These are phyloP conservation scores for Dimocarpus longan DNA, from an alignment of 345 rosid species.

Conservation along the genomic window DNA sequence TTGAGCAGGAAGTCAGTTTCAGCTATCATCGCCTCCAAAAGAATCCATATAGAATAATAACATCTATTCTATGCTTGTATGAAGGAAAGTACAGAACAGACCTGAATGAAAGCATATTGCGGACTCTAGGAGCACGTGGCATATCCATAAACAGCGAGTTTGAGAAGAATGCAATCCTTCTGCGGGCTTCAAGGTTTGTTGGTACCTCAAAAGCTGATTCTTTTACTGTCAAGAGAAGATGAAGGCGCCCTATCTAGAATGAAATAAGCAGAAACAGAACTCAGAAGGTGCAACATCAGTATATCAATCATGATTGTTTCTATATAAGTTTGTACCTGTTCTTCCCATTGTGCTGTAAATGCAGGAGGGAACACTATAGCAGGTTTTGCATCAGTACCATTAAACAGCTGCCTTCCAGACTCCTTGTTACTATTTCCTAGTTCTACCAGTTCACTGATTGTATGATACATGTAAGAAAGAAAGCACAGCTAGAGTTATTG, in stretches of 20 bases:
- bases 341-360: slow-evolving; percentile 84
- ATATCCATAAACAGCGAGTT: slow-evolving; percentile 97
- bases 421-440: slow-evolving; percentile 88
- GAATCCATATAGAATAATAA: neutral
- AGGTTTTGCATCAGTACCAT: slow-evolving; percentile 86
- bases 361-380: slow-evolving; percentile 85
- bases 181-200: slow-evolving; percentile 92
- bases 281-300: slow-evolving; percentile 5
- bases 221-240: slow-evolving; percentile 87
- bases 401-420: slow-evolving; percentile 91
- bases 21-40: slow-evolving; percentile 13
- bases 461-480: slow-evolving; percentile 8
- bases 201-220: slow-evolving; percentile 93
- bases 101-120: slow-evolving; percentile 98
- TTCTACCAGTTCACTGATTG: slow-evolving; percentile 77
- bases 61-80: slow-evolving; percentile 2
- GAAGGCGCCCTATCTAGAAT: slow-evolving; percentile 81
- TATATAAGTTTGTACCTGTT: slow-evolving; percentile 59
- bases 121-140: slow-evolving; percentile 94
- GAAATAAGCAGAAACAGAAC: slow-evolving; percentile 19
- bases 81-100: slow-evolving; percentile 16
- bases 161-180: slow-evolving; percentile 91
- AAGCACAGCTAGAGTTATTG: neutral
- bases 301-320: slow-evolving; percentile 5
- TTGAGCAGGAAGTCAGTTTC: neutral